Base-by-base conservation (phyloP, 2,329 filamentous ascomycete species). In the Zasmidium cellare region DNA sequence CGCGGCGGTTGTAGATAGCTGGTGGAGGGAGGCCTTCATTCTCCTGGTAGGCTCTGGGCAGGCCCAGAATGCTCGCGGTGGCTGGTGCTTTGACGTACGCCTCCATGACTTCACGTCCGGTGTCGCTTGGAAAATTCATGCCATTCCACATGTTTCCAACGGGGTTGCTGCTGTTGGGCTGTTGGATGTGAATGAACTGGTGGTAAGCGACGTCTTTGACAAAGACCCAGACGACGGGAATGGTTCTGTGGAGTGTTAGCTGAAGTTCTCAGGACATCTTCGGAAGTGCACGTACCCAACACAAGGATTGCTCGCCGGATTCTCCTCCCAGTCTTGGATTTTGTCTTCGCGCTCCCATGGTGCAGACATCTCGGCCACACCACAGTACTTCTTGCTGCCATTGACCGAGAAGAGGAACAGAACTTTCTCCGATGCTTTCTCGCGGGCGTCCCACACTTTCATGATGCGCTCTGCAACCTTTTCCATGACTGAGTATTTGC, bases 141-240 rank as follows among this genome's bases (percentile, higher is more conserved):
- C 69, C 68, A 50, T 70, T 70, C 70, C 70, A 72, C 70, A 71
- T 72, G 61, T 72, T 71, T 6, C 59, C 62, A 19, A 71, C 64
- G 7, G 63, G 57, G 46, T 66, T 59, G 9, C 58, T 59, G 23
- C 63, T 69, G 47, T 59, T 55, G 6, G 53, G 53, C 47, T 67
- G 65, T 16, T 59, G 54, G 41, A 72, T 64, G 57, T 67, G 55
- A 11, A 38, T 62, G 61, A 72, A 69, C 18, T 62, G 59, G 9
- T 54, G 55, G 52, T 65, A 71, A 2, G 59, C 47, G 12, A 70
- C 65, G 47, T 72, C 66, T 55, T 72, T 72, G 53, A 70, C 58
- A 50, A 60, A 71, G 22, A 65, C 49, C 65, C 68, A 70, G 1
- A 59, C 67, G 23, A 71, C 18, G 3, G 67, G 61, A 44, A 71